A percentile compares a stretch with the other conserved stretches of the same genome.
Conservation (phyloP, 257 asterid genomes). For the Ilex asprella region DNA sequence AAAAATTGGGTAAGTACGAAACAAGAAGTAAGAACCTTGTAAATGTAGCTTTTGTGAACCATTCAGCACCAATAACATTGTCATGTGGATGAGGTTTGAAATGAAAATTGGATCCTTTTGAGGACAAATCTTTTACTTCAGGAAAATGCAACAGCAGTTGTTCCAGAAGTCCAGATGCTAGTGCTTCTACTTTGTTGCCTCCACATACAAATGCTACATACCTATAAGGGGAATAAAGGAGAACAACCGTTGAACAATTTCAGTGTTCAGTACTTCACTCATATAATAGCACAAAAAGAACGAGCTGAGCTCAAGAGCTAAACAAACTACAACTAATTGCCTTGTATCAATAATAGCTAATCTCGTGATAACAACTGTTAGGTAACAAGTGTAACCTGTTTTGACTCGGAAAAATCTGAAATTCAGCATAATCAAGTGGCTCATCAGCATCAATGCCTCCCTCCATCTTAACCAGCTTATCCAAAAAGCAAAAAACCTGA, state of each 20-base stretch:
- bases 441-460: conserved; percentile 33
- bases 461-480: conserved; percentile 43
- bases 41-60: conserved; percentile 80
- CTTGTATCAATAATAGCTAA: too few species aligned
- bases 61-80: conserved; percentile 32
- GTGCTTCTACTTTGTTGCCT: conserved; percentile 43
- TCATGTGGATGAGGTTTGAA: conserved; percentile 50
- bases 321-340: not conserved
- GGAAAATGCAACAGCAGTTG: conserved; percentile 60
- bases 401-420: conserved; percentile 57
- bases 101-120: conserved; percentile 45
- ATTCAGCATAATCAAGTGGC: conserved; percentile 62
- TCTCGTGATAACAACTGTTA: not conserved
- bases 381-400: conserved; percentile 47
- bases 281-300: not conserved
- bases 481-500: conserved; percentile 19
- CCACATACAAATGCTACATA: conserved; percentile 55
- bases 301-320: not conserved
- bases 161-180: conserved; percentile 67
- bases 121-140: conserved; percentile 45
- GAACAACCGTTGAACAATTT: not conserved
- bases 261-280: too few species aligned
- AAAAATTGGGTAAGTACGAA: conserved; percentile 3
- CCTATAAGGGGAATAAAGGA: conserved; percentile 34
- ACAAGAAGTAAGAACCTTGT: conserved; percentile 41